A percentile compares a stretch with the other conserved stretches of the same genome.
These are phyloP conservation scores for Neurospora africana DNA, from an alignment of 495 filamentous ascomycete genomes.

Conservation along the genomic window DNA sequence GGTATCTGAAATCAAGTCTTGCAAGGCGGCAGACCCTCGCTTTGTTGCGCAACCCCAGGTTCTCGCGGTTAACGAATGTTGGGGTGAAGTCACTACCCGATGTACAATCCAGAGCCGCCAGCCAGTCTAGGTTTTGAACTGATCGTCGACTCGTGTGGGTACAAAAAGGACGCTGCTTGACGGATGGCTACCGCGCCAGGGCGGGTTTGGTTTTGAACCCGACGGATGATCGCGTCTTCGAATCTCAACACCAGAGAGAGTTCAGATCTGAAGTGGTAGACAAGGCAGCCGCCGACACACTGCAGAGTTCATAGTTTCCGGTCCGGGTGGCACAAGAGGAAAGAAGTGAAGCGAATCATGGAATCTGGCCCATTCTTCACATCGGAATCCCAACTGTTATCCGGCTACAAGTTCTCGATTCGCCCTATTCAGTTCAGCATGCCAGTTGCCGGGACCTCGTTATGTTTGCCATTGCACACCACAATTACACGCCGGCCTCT, in stretches of 20 bases:
- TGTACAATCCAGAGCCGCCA: not conserved
- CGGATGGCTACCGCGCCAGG: not conserved
- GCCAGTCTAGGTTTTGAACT: not conserved
- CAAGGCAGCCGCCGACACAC: not conserved
- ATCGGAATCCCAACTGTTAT: not conserved
- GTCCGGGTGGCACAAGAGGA: not conserved
- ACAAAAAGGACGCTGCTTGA: not conserved
- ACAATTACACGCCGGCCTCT: not conserved
- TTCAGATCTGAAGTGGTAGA: not conserved
- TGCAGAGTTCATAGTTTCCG: not conserved
- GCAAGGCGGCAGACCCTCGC: conserved; percentile 4
- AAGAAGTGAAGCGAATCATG: not conserved
- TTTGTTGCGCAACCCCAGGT: conserved; percentile 3
- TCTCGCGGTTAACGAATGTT: not conserved
- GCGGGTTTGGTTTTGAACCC: not conserved
- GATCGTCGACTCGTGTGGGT: not conserved
- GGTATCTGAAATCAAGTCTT: not conserved
- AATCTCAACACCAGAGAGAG: not conserved
- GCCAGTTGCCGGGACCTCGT: not conserved
- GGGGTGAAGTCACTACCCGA: not conserved
- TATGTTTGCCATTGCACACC: not conserved
- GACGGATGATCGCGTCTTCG: not conserved
- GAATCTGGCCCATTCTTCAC: not conserved
- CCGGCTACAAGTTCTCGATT: not conserved
- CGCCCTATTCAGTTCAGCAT: not conserved